A percentile compares a stretch with the other conserved stretches of the same genome.
phyloP scores from a whole-genome alignment of 208 protist genomes.

The Trypanosoma platydactyli region DNA sequence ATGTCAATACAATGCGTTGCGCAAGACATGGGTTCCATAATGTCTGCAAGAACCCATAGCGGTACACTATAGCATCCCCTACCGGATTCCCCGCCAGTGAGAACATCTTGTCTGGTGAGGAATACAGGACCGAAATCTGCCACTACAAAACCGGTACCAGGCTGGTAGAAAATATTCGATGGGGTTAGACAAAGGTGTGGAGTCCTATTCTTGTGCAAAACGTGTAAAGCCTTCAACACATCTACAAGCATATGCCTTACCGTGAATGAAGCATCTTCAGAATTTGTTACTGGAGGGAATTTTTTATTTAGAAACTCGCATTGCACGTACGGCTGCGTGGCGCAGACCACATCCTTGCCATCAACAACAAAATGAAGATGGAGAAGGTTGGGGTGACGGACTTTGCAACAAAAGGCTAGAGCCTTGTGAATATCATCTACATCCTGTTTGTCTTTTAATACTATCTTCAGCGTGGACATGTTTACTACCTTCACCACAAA shows the following conservation, averaged over 20 bases:
- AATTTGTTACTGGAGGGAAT: constrained; percentile 25
- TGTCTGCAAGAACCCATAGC: constrained; percentile 37
- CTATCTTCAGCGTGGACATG: constrained; percentile 37
- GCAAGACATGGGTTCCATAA: constrained; percentile 6
- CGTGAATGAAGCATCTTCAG: constrained; percentile 20
- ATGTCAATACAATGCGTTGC: constrained; percentile 50
- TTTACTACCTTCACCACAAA: constrained; percentile 71
- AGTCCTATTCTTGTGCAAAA: constrained; percentile 72
- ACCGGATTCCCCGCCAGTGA: constrained; percentile 27
- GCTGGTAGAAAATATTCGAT: constrained; percentile 73
- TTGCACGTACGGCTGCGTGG: constrained; percentile 59
- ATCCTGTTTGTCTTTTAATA: not conserved
- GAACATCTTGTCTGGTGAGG: constrained; percentile 49
- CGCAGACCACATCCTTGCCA: constrained; percentile 59
- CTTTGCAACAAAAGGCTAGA: constrained; percentile 47
- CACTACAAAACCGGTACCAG: constrained; percentile 45
- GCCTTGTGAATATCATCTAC: constrained; percentile 1
- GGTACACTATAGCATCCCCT: constrained; percentile 55
- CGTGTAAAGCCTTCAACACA: constrained; percentile 55
- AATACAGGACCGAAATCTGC: constrained; percentile 80
- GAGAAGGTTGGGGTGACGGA: constrained; percentile 67
- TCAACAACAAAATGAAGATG: constrained; percentile 74
- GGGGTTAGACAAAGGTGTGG: constrained; percentile 59
- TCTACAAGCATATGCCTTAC: constrained; percentile 58
- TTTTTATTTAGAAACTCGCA: constrained; percentile 27